Percentiles rank a stretch among this genome's conserved stretches.
Conservation (phyloP, 257 asterid species). For the Salvia splendens region DNA sequence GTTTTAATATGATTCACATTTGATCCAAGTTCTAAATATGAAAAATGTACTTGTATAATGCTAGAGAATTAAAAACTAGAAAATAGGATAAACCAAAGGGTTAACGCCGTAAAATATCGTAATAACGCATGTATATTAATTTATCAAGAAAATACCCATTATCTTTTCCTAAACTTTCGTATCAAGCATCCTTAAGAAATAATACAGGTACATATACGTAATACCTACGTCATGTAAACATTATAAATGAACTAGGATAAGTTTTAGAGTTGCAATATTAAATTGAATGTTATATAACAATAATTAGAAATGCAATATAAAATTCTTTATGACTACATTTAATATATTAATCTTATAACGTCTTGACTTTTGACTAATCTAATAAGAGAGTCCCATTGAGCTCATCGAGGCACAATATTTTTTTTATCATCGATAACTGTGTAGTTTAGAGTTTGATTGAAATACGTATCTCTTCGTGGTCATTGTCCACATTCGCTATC, state of each 20-base stretch:
- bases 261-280: too few relatives aligned
- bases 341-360: not conserved
- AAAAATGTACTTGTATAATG: too few relatives aligned
- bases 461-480: not conserved
- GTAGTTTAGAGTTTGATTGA: not conserved
- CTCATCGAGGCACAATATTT: not conserved
- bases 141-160: not conserved
- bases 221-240: slow-evolving; percentile 4
- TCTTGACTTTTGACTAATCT: slow-evolving; percentile 21
- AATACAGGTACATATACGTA: not conserved
- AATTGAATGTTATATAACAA: too few relatives aligned
- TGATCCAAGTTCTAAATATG: too few relatives aligned
- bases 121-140: too few relatives aligned
- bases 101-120: too few relatives aligned
- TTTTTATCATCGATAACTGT: slow-evolving; percentile 8
- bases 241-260: not conserved
- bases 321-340: too few relatives aligned
- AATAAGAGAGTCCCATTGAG: not conserved
- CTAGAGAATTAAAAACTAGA: too few relatives aligned
- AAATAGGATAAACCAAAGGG: too few relatives aligned
- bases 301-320: too few relatives aligned
- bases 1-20: too few relatives aligned
- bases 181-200: not conserved
- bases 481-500: slow-evolving; percentile 8
- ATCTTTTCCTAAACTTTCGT: not conserved